Evolutionary conservation across 495 filamentous ascomycete species (phyloP).

Genomic region (Pyrenula aspistea): DNA sequence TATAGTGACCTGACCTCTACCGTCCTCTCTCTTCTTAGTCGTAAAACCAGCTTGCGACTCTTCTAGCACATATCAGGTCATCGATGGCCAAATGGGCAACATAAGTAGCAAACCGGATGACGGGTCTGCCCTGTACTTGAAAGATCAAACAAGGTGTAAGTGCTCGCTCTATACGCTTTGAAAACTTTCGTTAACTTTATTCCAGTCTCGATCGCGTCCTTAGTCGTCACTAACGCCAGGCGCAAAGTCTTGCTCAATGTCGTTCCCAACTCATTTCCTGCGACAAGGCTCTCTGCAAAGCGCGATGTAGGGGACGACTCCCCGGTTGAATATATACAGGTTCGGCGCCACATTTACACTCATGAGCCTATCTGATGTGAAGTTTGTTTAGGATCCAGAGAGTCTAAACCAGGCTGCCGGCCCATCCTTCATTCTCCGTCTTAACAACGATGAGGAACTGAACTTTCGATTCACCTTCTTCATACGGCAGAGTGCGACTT

Average conservation of each 20-base stretch:
- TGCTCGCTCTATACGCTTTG: too few relatives aligned
- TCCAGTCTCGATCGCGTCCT: constrained; percentile 72
- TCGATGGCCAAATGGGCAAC: constrained; percentile 58
- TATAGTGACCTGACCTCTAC: too few relatives aligned
- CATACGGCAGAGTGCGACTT: constrained; percentile 50
- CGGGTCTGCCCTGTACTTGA: constrained; percentile 67
- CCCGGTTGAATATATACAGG: constrained; percentile 85
- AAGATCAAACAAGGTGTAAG: constrained; percentile 82
- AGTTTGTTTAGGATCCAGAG: constrained; percentile 64
- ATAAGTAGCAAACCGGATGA: constrained; percentile 87
- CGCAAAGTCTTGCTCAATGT: constrained; percentile 64
- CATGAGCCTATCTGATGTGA: not conserved
- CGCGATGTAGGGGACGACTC: constrained; percentile 62
- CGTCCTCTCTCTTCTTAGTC: too few relatives aligned
- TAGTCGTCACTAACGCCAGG: constrained; percentile 66
- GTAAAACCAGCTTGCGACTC: too few relatives aligned
- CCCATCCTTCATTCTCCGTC: constrained; percentile 73
- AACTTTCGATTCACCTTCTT: constrained; percentile 86
- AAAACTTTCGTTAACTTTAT: constrained; percentile 4
- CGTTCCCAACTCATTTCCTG: constrained; percentile 80
- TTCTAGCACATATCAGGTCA: too few relatives aligned
- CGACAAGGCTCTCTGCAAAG: constrained; percentile 64
- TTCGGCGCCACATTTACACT: constrained; percentile 16
- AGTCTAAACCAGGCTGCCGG: constrained; percentile 33
- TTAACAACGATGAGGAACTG: constrained; percentile 83